Conservation (phyloP, 2,329 filamentous ascomycete genomes). For the Didymellaceae sp. region DNA sequence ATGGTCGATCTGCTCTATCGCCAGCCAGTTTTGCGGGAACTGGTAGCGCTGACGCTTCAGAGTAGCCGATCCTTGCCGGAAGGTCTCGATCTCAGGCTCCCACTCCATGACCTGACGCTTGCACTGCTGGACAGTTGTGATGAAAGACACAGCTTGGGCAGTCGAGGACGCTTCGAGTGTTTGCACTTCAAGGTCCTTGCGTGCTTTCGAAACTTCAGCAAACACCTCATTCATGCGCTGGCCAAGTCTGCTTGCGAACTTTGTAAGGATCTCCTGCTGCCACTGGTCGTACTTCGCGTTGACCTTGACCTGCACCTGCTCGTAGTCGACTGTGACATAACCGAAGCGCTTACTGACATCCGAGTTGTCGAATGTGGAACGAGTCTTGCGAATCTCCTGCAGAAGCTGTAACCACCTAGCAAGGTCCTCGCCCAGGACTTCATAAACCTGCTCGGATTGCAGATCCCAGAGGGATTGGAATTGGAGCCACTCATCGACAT, state of each 20-base stretch:
- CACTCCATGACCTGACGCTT: constrained; percentile 92
- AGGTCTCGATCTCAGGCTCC: constrained; percentile 95
- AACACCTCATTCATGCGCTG: constrained; percentile 92
- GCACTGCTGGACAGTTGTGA: constrained; percentile 95
- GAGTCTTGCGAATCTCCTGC: constrained; percentile 95
- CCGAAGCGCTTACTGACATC: constrained; percentile 93
- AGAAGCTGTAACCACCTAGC: constrained; percentile 92
- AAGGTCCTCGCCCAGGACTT: constrained; percentile 87
- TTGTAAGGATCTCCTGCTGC: constrained; percentile 95
- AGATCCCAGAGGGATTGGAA: constrained; percentile 99
- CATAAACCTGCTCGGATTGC: constrained; percentile 93
- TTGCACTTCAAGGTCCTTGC: constrained; percentile 88
- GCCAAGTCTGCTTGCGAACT: constrained; percentile 89
- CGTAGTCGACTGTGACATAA: constrained; percentile 94
- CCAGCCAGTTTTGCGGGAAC: constrained; percentile 91
- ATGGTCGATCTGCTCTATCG: constrained; percentile 93
- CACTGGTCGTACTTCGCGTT: constrained; percentile 99
- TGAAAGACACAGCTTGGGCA: constrained; percentile 96
- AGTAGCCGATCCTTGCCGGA: constrained; percentile 93
- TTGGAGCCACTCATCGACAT: constrained; percentile 97
- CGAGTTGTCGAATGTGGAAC: constrained; percentile 95
- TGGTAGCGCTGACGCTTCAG: constrained; percentile 91
- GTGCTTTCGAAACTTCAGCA: constrained; percentile 87
- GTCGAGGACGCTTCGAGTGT: constrained; percentile 94
- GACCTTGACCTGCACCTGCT: constrained; percentile 97